Evolutionary conservation across 768 basidiomycete species (phyloP), one percentile per base, ranked within the genome.

Genomic region (Auricularia auricula-judae): DNA sequence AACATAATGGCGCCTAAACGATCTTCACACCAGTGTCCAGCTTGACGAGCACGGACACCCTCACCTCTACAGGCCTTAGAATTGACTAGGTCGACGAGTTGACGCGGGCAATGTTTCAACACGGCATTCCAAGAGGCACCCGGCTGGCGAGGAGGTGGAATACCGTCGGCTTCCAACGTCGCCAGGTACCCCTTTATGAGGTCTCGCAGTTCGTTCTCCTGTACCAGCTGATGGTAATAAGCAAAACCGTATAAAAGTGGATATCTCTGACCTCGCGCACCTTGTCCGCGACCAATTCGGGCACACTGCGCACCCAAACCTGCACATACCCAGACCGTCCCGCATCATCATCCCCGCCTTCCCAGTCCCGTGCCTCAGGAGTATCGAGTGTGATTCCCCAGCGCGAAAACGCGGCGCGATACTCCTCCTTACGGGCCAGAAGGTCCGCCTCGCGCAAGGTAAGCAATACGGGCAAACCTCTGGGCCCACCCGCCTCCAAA

Each of bases 31-130:
- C 33, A n/a, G 43, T 36, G 18, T n/a, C 29, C n/a, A 21, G 36
- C 47, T 60, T 43, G 47, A 5, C 64, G 66, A 64, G 59, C 65
- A 58, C 65, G 64, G 36, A 63, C 59, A 65, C 72, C 81, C 68
- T 23, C 71, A 88, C 96, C 95, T 77, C 97, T 81, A 71, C 97
- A 99, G 29, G 97, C 97, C 76, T 93, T 95, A 10, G 94, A 97
- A 74, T 98, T 95, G 69, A 93, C 79, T 67, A 99, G 75, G 42
- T 94, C 91, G 14, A 94, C 74, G 62, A 98, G 78, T 63, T 82
- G 85, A 62, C 79, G 80, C n/a, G 97, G 97, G 73, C 91, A 94
- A 80, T 83, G 86, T 33, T 90, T 84, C 47, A 95, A 73, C 56
- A 85, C 86, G 70, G 81, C 83, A 70, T 89, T 75, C 93, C 92